phyloP scores from a whole-genome alignment of 2,329 filamentous ascomycete species.

The Balansia obtecta region DNA sequence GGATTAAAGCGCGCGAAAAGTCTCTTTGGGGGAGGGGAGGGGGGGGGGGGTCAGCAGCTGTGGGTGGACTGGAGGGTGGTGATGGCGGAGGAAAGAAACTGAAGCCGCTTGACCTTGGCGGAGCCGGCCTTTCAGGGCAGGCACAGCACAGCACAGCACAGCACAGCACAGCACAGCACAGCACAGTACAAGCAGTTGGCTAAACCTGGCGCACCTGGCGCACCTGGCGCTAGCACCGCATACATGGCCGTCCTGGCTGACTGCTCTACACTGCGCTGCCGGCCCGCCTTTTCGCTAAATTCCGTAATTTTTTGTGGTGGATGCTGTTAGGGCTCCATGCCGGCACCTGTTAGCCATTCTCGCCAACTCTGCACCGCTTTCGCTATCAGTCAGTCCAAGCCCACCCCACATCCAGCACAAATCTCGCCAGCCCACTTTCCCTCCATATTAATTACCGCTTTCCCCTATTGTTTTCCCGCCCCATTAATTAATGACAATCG shows the following conservation, averaged over 20 bases:
- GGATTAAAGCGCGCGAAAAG: slow-evolving; percentile 10
- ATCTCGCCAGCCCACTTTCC: not conserved
- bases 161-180: no score
- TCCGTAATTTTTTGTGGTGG: slow-evolving; percentile 15
- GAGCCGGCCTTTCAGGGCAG: not conserved
- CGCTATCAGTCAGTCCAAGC: slow-evolving; percentile 6
- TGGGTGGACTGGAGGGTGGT: slow-evolving; percentile 5
- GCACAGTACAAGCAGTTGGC: no score
- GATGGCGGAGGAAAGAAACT: slow-evolving; percentile 11
- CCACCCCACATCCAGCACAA: not conserved
- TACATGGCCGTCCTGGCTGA: no score
- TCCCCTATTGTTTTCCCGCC: no score
- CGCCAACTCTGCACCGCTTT: not conserved
- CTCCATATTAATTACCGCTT: not conserved
- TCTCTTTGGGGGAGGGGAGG: slow-evolving; percentile 10
- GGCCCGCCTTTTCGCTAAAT: slow-evolving; percentile 11
- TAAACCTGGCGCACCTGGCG: no score
- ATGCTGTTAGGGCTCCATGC: slow-evolving; percentile 13
- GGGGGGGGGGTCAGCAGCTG: slow-evolving; percentile 6
- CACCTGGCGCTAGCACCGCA: no score
- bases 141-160: no score
- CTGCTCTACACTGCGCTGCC: not conserved
- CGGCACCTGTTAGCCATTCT: slow-evolving; percentile 1
- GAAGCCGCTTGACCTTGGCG: not conserved
- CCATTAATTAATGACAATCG: no score